A percentile compares a stretch with the other conserved stretches of the same genome.
phyloP scores from a whole-genome alignment of 108 stramenopile genomes.

The Aurantiochytrium sp. region DNA sequence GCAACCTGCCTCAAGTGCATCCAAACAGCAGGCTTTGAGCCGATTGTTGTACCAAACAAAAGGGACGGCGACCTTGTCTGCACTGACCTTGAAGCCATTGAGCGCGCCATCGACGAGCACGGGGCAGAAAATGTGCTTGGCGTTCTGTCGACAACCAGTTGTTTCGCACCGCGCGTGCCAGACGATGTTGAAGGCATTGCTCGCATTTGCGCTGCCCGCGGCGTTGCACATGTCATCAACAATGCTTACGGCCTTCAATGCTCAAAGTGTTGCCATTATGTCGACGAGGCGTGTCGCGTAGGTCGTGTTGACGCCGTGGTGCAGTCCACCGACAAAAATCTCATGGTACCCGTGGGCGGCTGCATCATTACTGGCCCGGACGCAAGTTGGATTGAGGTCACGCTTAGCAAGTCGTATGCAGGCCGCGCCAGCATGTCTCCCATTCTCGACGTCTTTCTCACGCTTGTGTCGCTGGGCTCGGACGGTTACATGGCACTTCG shows the following conservation, averaged over 20 bases:
- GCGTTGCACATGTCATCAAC: conserved; percentile 85
- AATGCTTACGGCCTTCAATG: conserved; percentile 98
- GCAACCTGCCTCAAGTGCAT: conserved; percentile 97
- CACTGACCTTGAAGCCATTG: conserved; percentile 77
- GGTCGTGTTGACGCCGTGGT: conserved; percentile 87
- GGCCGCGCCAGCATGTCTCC: conserved; percentile 89
- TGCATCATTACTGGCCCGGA: conserved; percentile 74
- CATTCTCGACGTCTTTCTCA: conserved; percentile 90
- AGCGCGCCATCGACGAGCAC: conserved; percentile 48
- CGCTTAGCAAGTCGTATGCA: conserved; percentile 82
- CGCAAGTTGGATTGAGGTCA: conserved; percentile 50
- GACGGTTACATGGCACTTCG: conserved; percentile 29
- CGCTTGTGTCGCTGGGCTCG: conserved; percentile 83
- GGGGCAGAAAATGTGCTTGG: conserved; percentile 55
- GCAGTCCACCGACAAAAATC: conserved; percentile 96
- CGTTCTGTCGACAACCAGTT: conserved; percentile 88
- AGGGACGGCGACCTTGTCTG: conserved; percentile 64
- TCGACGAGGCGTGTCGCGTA: conserved; percentile 27
- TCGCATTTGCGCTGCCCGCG: conserved; percentile 54
- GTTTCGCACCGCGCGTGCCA: conserved; percentile 93
- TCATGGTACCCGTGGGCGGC: conserved; percentile 93
- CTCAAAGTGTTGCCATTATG: conserved; percentile 17
- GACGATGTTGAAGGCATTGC: conserved; percentile 82
- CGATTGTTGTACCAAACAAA: conserved; percentile 62
- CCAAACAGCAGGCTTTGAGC: conserved; percentile 70